Base-by-base conservation (phyloP, 148 eudicot species). In the Chenopodium album region DNA sequence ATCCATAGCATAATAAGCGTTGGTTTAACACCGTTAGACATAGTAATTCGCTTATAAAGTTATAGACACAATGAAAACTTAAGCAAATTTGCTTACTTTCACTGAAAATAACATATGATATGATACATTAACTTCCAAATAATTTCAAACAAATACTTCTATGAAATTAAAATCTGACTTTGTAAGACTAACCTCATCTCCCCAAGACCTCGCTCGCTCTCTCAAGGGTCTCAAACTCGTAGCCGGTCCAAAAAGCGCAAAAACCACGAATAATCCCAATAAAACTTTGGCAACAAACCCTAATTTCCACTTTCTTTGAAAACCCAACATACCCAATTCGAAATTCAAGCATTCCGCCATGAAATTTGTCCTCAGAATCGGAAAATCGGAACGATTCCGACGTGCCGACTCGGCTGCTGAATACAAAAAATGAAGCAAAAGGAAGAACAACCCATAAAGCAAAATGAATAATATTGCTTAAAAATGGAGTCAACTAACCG, bases 141-240 rank as follows among this genome's bases (percentile, higher is more conserved):
- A 20, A 67, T 34, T 22, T 44, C 7, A 9, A 26, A 44, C 2
- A 76, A 31, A 3, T 56, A 34, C 37, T 34, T 34, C 37, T 34
- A 37, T 34, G 68, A 17, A 81, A 68, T 9, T 1, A 32, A 79
- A 69, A 47, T 52, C 8, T 1, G 7, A 4, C 7, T 34, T 79
- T 71, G 7, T 81, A 31, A 47, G 7, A 88, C 95, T 71, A 76
- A 94, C 98, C 98, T 94, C 97, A 83, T 94, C 98, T 20, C 97
- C 97, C 97, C 95, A 93, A 19, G 97, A 88, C 80, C 89, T 86
- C 22, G 89, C 70, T 73, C 89, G 75, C 76, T 93, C 92, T 82
- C 91, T 90, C 87, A 94, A 82, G 14, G 98, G 98, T 81, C 98
- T 82, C 64, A 94, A 81, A 26, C 94, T 86, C n/a, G 78, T 20